Evolutionary conservation across 2,329 filamentous ascomycete species (phyloP), one percentile per base, ranked within the genome.

Genomic region (Rhynchosporium secalis): DNA sequence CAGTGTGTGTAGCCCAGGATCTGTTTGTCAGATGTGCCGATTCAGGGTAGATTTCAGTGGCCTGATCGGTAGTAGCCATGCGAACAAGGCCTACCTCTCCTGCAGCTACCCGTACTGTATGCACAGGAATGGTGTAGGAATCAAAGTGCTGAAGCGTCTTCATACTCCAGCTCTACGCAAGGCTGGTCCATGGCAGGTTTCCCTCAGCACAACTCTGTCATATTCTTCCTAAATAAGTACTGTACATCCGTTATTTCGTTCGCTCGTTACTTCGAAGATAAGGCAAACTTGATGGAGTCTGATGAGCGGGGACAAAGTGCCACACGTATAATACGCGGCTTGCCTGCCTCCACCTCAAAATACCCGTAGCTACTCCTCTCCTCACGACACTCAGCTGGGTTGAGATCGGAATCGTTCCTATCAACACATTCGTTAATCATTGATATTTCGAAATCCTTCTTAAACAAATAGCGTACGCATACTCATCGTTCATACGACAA

Each of bases 21-120:
- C 63, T 65, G 67, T 68, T 68, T 69, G 69, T 59, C 56, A 59
- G 28, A 66, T 63, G 43, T 64, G 57, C 56, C 60, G 55, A 55
- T 48, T 43, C 49, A 56, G 58, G 40, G 57, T 40, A 61, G 31
- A 64, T 58, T 63, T 63, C 59, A 62, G 56, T 65, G 61, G 61
- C 58, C 61, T 62, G 62, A 65, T 65, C 57, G 29, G 62, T 65
- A 62, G 33, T 62, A 60, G 60, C 61, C 59, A 63, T 67, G 68
- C 56, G 55, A 48, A 47, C 47, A 28, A 43, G 38, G n/a, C 41
- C 28, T 43, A 36, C 46, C 20, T 60, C 40, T 60, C 33, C 56
- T 68, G 68, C 65, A 68, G 63, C 58, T 43, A 54, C 41, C 67
- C 67, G 67, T 38, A 1, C 67, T 66, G 67, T 38, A 1, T n/a